Evolutionary conservation across 352 stramenopile genomes (phyloP), one percentile per base, ranked within the genome.

Genomic region (Pseudoperonospora humuli): DNA sequence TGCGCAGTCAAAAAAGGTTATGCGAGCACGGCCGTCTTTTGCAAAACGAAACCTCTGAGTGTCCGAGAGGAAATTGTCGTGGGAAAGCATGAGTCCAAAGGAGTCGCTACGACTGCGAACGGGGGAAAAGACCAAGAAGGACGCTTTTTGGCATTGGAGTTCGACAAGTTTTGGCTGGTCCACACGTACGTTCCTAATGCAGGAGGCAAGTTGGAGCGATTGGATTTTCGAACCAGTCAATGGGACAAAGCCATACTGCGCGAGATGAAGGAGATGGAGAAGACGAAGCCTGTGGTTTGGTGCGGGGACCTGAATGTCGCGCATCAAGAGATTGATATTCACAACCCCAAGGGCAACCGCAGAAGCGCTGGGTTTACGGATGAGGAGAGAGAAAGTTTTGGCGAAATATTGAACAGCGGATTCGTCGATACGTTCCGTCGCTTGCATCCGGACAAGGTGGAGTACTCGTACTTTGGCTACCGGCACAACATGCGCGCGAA

Each of bases 241-340:
- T 93, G 80, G 80, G 80, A 93, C 45, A 64, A 67, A 48, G 71
- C 76, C n/a, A 70, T 93, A 44, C 56, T 85, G 34, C 46, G 45
- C 8, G 75, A 84, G 57, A 65, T 93, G 25, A 63, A 83, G 35
- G 57, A 77, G 25, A 75, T 93, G 28, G 75, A 87, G 50, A 59
- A 78, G 46, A 62, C 48, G 1, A 93, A 93, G 45, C 72, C 73
- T 13, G 77, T 90, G 39, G 54, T 93, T n/a, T 90, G 75, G 77
- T 90, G 80, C 44, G 80, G 80, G 15, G 80, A 93, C 44, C 45
- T 93, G 37, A 93, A 93, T 51, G 80, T 93, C 39, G 80, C 80
- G 20, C 72, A 93, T 64, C 52, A 93, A 59, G 80, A 93, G 43
- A 90, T 93, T 35, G 80, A 93, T 54, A 93, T 93, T 42, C 80